Conservation (phyloP, 257 asterid species). For the Plectranthus barbatus region DNA sequence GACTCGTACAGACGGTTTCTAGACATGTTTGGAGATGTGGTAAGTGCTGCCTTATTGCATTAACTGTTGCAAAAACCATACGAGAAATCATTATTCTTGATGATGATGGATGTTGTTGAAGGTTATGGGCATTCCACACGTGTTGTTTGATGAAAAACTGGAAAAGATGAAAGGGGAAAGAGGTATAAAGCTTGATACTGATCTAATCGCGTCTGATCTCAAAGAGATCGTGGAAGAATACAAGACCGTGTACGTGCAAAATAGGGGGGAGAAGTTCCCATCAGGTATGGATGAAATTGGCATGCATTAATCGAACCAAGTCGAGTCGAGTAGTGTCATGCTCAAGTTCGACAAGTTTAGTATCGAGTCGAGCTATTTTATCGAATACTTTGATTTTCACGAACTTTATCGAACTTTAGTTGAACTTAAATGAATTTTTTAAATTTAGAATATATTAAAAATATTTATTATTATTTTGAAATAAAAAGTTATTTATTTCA, state of each 20-base stretch:
- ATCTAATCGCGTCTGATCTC: constrained; percentile 78
- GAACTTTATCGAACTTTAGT: no score
- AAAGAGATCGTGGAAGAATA: constrained; percentile 78
- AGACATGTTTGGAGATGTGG: constrained; percentile 96
- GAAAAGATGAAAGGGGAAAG: constrained; percentile 50
- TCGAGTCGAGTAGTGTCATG: no score
- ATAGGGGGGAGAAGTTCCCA: constrained; percentile 77
- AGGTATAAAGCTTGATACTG: constrained; percentile 66
- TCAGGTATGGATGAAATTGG: constrained; percentile 39
- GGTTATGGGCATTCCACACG: constrained; percentile 90
- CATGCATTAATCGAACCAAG: no score
- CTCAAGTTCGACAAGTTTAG: no score
- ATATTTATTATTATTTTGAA: no score
- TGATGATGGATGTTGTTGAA: constrained; percentile 17
- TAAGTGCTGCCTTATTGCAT: constrained; percentile 16
- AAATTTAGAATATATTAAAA: no score
- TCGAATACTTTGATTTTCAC: no score
- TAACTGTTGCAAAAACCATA: background rate
- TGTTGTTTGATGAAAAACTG: constrained; percentile 70
- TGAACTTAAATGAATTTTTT: no score
- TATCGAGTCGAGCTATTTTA: no score
- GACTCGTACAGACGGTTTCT: constrained; percentile 87
- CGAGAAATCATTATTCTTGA: background rate
- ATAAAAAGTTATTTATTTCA: no score
- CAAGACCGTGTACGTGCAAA: constrained; percentile 68